A percentile compares a stretch with the other conserved stretches of the same genome.
Conservation (phyloP, 495 filamentous ascomycete species). For the Bathelium albidoporum region DNA sequence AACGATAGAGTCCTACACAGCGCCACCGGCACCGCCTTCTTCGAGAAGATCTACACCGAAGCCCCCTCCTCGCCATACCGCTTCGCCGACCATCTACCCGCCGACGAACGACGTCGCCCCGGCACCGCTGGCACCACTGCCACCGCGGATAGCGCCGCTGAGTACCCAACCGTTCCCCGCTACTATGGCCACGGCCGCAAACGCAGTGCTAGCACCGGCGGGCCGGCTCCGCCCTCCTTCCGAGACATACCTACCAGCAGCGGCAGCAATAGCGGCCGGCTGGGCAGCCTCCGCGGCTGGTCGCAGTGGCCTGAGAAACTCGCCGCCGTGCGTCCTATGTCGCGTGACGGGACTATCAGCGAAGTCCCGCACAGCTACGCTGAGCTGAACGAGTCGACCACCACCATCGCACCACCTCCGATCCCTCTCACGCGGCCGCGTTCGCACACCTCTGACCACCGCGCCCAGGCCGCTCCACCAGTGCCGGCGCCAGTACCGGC, state of each 20-base stretch:
- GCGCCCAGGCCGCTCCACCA: slow-evolving; percentile 16
- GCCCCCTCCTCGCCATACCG: neutral
- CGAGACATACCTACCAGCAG: neutral
- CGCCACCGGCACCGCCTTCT: neutral
- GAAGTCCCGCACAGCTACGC: slow-evolving; percentile 42
- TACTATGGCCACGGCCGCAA: slow-evolving; percentile 69
- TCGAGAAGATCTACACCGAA: neutral
- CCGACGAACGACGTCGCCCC: neutral
- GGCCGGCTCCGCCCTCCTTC: slow-evolving; percentile 45
- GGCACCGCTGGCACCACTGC: neutral
- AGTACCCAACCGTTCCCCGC: slow-evolving; percentile 70
- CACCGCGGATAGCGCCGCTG: slow-evolving; percentile 50
- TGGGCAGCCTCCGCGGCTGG: slow-evolving; percentile 4
- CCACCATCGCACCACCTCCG: slow-evolving; percentile 35
- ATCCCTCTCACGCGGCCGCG: slow-evolving; percentile 19
- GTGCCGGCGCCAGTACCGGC: slow-evolving; percentile 12
- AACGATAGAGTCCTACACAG: neutral
- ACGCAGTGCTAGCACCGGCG: slow-evolving; percentile 79
- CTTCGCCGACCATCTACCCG: neutral
- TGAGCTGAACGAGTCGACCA: slow-evolving; percentile 66
- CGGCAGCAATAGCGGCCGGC: neutral
- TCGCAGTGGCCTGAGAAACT: neutral
- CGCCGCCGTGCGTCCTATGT: neutral
- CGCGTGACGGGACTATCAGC: neutral
- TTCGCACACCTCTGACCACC: slow-evolving; percentile 23